A percentile compares a stretch with the other conserved stretches of the same genome.
phyloP scores from a whole-genome alignment of 257 asterid genomes.

The Penstemon newberryi region DNA sequence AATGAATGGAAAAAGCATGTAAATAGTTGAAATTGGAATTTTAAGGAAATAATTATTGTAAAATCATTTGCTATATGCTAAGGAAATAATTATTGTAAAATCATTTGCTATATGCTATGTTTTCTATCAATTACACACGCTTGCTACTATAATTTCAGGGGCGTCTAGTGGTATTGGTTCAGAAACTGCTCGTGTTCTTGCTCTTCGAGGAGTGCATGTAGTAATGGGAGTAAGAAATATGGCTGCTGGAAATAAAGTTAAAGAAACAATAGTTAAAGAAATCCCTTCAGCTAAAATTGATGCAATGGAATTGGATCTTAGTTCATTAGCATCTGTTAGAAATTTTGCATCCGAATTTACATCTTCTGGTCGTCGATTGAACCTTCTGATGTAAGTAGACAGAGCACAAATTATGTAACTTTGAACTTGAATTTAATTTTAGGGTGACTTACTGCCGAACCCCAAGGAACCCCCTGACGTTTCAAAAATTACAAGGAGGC shows the following conservation, averaged over 20 bases:
- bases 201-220: slow-evolving; percentile 74
- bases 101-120: too few relatives aligned
- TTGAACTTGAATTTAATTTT: neutral
- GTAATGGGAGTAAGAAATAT: slow-evolving; percentile 73
- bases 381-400: slow-evolving; percentile 68
- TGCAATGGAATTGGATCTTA: slow-evolving; percentile 80
- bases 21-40: too few relatives aligned
- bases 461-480: too few relatives aligned
- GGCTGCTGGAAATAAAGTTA: slow-evolving; percentile 55
- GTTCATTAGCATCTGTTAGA: slow-evolving; percentile 66
- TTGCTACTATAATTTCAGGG: slow-evolving; percentile 43
- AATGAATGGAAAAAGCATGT: too few relatives aligned
- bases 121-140: too few relatives aligned
- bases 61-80: too few relatives aligned
- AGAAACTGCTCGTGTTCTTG: slow-evolving; percentile 88
- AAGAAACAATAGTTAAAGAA: slow-evolving; percentile 50
- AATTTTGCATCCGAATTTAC: slow-evolving; percentile 66
- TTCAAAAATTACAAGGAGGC: too few relatives aligned
- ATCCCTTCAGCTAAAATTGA: slow-evolving; percentile 74
- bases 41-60: too few relatives aligned
- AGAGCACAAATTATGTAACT: neutral
- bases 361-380: slow-evolving; percentile 64
- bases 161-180: slow-evolving; percentile 90
- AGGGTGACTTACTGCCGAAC: neutral
- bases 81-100: too few relatives aligned